Evolutionary conservation across 2,329 filamentous ascomycete genomes (phyloP).

Genomic region (Aotearoamyces nothofagi): DNA sequence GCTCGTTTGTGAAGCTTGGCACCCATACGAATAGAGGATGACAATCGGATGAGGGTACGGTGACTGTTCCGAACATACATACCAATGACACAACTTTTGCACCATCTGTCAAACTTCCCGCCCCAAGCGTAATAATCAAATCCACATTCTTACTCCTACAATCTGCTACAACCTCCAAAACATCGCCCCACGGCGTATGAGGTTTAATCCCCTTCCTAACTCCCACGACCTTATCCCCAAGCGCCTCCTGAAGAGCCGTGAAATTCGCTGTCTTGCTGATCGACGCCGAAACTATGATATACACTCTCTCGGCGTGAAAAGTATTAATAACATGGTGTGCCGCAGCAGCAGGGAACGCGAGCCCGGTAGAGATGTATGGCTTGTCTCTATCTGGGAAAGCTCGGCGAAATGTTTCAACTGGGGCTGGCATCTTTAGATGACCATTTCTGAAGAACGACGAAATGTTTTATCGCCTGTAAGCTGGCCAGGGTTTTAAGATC

Average conservation of each 20-base stretch:
- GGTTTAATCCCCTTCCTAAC: constrained; percentile 18
- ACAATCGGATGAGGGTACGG: no score
- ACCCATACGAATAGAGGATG: no score
- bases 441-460: no score
- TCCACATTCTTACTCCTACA: constrained; percentile 12
- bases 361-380: constrained; percentile 13
- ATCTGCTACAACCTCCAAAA: constrained; percentile 16
- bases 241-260: constrained; percentile 9
- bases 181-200: constrained; percentile 19
- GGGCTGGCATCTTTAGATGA: background rate
- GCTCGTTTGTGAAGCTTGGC: background rate
- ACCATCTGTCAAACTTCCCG: constrained; percentile 19
- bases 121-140: constrained; percentile 19
- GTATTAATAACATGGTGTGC: constrained; percentile 15
- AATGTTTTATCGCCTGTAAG: no score
- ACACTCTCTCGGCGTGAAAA: constrained; percentile 14
- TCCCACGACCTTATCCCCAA: constrained; percentile 15
- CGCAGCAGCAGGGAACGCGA: constrained; percentile 12
- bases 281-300: constrained; percentile 19
- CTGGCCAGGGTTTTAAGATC: no score
- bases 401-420: constrained; percentile 3
- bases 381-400: constrained; percentile 6
- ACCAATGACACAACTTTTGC: constrained; percentile 17
- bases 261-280: constrained; percentile 18
- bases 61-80: constrained; percentile 2